Base-by-base conservation (phyloP, 108 stramenopile genomes). In the Conticribra weissflogii region DNA sequence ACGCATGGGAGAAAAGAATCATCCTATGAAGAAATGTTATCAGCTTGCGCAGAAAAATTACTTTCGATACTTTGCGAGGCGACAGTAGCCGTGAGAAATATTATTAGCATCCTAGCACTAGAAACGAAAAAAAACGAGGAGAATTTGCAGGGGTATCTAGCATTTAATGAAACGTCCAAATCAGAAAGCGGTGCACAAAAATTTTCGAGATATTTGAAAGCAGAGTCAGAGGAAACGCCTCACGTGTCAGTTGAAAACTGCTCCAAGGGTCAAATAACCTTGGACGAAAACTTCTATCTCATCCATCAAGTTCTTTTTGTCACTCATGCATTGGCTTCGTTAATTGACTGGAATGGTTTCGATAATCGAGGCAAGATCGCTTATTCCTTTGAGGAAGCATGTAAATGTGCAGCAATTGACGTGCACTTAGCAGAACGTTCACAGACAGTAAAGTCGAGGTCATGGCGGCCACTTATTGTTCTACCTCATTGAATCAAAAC, bases 241-340 rank as follows among this genome's bases (percentile, higher is more conserved):
- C 9, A 28, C 46, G 18, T 73, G 31, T 59, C 32, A 5, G 46
- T 73, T 19, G 48, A 59, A 36, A 49, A 65, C 1, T 73, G 29
- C 25, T 9, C 30, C 0, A 21, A 27, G 9, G 22, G 23, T 22
- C 63, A 46, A 1, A 33, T 18, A 27, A 0, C 46, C 8, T 33
- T 73, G 53, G 72, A 73, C 22, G 8, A 54, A 22, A 53, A 58
- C n/a, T 73, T 55, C 56, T 73, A 73, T 28, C 31, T 64, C 2
- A 34, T 29, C 29, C 23, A 57, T 65, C 63, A 73, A 46, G 36
- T 73, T 36, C 44, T 50, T 36, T 18, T 59, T 3, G 54, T 64
- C 19, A 16, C 56, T 34, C 72, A 73, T 24, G 22, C 63, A 59
- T 46, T 73, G 21, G 63, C 57, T 2, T 63, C 57, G 53, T 45